Evolutionary conservation across 805 yeast species (phyloP).

Genomic region (Candida namnaoensis): DNA sequence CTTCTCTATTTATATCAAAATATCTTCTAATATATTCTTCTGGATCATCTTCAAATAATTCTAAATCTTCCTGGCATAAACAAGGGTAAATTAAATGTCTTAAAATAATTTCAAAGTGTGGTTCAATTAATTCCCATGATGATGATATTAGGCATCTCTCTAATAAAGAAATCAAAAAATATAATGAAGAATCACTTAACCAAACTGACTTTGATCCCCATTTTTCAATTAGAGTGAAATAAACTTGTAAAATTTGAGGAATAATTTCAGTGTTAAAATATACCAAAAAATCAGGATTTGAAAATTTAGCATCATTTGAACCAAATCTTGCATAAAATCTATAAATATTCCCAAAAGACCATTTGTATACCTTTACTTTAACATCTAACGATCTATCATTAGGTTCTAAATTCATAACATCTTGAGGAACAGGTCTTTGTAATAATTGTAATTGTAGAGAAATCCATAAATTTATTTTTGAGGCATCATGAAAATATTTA

Average conservation of each 20-base stretch:
- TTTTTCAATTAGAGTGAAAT: constrained; percentile 35
- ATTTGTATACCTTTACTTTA: constrained; percentile 71
- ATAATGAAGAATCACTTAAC: constrained; percentile 59
- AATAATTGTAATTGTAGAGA: constrained; percentile 55
- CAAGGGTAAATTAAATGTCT: constrained; percentile 68
- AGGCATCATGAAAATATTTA: constrained; percentile 29
- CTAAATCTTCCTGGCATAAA: constrained; percentile 64
- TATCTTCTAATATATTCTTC: constrained; percentile 72
- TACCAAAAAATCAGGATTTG: constrained; percentile 41
- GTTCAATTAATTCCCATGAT: constrained; percentile 55
- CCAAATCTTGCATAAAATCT: constrained; percentile 60
- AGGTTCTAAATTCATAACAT: constrained; percentile 37
- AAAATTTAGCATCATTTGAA: constrained; percentile 23
- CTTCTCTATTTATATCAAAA: constrained; percentile 58
- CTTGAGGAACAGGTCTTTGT: constrained; percentile 44
- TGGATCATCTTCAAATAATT: constrained; percentile 72
- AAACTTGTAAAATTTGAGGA: constrained; percentile 63
- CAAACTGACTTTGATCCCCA: constrained; percentile 39
- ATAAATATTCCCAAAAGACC: constrained; percentile 78
- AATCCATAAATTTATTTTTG: constrained; percentile 47
- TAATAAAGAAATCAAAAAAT: constrained; percentile 55
- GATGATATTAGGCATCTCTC: constrained; percentile 51
- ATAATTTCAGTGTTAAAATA: constrained; percentile 48
- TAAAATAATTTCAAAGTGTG: constrained; percentile 56
- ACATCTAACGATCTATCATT: constrained; percentile 36